A percentile compares a stretch with the other conserved stretches of the same genome.
Conservation (phyloP, 2,329 filamentous ascomycete species). For the Huntiella bhutanensis region DNA sequence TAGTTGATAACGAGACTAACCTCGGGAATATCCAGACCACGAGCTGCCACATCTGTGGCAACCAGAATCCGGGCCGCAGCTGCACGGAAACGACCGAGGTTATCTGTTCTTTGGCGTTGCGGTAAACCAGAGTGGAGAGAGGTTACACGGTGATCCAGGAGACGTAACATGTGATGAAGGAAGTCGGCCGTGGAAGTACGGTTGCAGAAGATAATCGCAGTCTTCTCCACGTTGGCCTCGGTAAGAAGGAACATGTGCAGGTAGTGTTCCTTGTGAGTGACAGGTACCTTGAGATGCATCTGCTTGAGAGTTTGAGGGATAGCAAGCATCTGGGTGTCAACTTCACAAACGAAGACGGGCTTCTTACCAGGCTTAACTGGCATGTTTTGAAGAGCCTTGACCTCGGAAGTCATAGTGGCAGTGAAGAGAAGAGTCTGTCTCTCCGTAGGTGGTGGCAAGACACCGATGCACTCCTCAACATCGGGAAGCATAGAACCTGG, state of each 20-base stretch:
- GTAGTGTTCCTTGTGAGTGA: slow-evolving; percentile 89
- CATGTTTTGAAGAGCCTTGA: slow-evolving; percentile 66
- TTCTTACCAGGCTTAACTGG: slow-evolving; percentile 49
- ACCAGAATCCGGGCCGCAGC: slow-evolving; percentile 76
- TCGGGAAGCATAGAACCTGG: slow-evolving; percentile 86
- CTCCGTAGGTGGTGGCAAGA: slow-evolving; percentile 55
- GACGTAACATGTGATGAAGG: slow-evolving; percentile 69
- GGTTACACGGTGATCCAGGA: slow-evolving; percentile 77
- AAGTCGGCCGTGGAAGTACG: slow-evolving; percentile 74
- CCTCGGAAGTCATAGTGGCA: slow-evolving; percentile 83
- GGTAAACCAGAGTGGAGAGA: slow-evolving; percentile 74
- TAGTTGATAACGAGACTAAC: slow-evolving; percentile 86
- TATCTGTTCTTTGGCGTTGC: slow-evolving; percentile 68
- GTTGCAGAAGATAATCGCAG: slow-evolving; percentile 88
- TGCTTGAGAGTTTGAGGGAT: slow-evolving; percentile 68
- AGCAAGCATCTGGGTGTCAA: slow-evolving; percentile 55
- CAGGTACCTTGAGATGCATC: slow-evolving; percentile 69
- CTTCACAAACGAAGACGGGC: slow-evolving; percentile 76
- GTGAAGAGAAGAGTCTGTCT: slow-evolving; percentile 95
- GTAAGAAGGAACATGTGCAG: slow-evolving; percentile 77
- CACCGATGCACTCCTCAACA: slow-evolving; percentile 69
- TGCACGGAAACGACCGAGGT: slow-evolving; percentile 80
- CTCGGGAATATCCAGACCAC: slow-evolving; percentile 88
- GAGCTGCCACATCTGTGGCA: slow-evolving; percentile 83
- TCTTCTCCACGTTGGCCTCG: slow-evolving; percentile 52